Conservation (phyloP, 2,329 filamentous ascomycete species). For the Daldinia sp. region DNA sequence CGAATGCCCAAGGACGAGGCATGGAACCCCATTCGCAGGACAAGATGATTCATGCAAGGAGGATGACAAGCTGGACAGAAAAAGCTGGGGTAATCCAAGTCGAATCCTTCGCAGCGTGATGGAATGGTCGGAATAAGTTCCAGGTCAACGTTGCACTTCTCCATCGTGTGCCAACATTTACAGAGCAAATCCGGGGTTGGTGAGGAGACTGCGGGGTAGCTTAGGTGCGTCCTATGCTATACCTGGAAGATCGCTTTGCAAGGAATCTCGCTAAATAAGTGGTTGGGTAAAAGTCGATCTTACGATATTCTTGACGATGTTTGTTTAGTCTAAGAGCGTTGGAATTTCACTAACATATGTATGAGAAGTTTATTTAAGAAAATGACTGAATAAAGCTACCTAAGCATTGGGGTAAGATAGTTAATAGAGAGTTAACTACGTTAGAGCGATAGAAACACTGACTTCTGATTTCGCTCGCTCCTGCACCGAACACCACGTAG, state of each 20-base stretch:
- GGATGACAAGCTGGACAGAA: not conserved
- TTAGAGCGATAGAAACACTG: too few species aligned
- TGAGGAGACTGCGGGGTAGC: conserved; percentile 32
- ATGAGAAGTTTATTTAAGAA: not conserved
- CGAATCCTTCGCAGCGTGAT: conserved; percentile 6
- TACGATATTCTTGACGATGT: too few species aligned
- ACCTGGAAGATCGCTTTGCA: too few species aligned
- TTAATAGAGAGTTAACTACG: too few species aligned
- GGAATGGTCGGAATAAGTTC: conserved; percentile 15
- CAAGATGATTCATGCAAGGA: conserved; percentile 3
- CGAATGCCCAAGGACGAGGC: conserved; percentile 5
- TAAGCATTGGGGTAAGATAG: too few species aligned
- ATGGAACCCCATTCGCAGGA: conserved; percentile 16
- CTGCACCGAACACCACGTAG: conserved; percentile 4
- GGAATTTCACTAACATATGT: not conserved
- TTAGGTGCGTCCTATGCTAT: not conserved
- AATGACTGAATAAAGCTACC: not conserved
- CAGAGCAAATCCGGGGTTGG: conserved; percentile 16
- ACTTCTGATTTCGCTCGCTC: not conserved
- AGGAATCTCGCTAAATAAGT: not conserved
- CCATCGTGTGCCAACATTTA: conserved; percentile 13
- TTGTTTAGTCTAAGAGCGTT: not conserved
- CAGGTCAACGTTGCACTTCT: conserved; percentile 26
- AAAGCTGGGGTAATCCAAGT: conserved; percentile 17
- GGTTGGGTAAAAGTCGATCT: not conserved